Conservation (phyloP, 208 protist genomes). For the Polymyxa betae region DNA sequence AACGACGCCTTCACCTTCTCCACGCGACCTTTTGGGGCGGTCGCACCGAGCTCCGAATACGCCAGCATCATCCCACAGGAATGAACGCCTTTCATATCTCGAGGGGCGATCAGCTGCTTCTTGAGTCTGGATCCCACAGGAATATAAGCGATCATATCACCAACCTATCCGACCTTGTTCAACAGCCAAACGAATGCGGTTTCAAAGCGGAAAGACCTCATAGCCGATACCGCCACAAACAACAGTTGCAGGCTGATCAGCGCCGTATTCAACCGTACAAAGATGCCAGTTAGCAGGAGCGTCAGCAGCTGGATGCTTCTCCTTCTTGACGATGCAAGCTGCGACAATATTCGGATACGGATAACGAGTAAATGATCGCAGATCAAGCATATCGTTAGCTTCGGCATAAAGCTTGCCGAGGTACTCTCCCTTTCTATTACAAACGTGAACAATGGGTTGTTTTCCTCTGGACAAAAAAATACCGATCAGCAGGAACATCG, state of each 20-base stretch:
- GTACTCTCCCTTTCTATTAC: constrained; percentile 49
- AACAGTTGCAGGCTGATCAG: constrained; percentile 20
- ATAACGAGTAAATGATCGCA: constrained; percentile 57
- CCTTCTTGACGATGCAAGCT: constrained; percentile 58
- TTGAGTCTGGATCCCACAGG: constrained; percentile 63
- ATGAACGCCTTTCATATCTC: constrained; percentile 61
- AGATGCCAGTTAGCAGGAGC: constrained; percentile 60
- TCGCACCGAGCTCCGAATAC: constrained; percentile 54
- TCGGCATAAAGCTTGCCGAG: constrained; percentile 56
- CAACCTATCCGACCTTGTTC: constrained; percentile 15
- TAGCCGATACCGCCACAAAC: constrained; percentile 65
- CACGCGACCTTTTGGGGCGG: not conserved
- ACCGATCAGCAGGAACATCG: not conserved
- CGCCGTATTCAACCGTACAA: not conserved
- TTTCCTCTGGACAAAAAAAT: not conserved
- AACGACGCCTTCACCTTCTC: constrained; percentile 52
- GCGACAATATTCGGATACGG: constrained; percentile 60
- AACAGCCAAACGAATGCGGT: not conserved
- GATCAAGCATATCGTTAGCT: constrained; percentile 57
- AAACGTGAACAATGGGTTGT: not conserved
- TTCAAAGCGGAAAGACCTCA: constrained; percentile 33
- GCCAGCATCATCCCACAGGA: constrained; percentile 63
- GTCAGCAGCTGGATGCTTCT: constrained; percentile 62
- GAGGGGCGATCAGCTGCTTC: constrained; percentile 39
- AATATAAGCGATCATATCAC: constrained; percentile 65